Evolutionary conservation across 2,329 filamentous ascomycete species (phyloP).

Genomic region (Tolypocladium guangdongense): DNA sequence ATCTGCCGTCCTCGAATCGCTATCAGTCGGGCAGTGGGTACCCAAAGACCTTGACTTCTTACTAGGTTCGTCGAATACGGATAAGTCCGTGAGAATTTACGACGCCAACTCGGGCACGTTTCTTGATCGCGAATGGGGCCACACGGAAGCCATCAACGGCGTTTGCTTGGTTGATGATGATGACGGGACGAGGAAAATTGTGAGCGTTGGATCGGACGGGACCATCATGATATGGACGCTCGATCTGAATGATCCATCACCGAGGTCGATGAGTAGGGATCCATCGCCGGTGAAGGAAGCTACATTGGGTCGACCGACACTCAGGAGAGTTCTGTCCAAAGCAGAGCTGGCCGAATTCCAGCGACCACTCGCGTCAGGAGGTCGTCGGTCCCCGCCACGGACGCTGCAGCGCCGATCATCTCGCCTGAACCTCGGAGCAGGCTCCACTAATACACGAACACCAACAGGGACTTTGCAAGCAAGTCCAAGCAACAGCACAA

Average conservation of each 20-base stretch:
- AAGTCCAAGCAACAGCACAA: constrained; percentile 27
- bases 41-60: constrained; percentile 53
- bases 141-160: constrained; percentile 87
- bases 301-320: constrained; percentile 54
- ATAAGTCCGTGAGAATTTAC: constrained; percentile 91
- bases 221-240: constrained; percentile 72
- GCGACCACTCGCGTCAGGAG: constrained; percentile 33
- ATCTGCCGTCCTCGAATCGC: constrained; percentile 69
- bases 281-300: constrained; percentile 42
- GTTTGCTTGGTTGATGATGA: constrained; percentile 58
- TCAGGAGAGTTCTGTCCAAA: constrained; percentile 78
- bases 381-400: constrained; percentile 45
- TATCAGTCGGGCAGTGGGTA: constrained; percentile 51
- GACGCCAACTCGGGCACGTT: constrained; percentile 67
- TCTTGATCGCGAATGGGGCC: constrained; percentile 83
- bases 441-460: constrained; percentile 23
- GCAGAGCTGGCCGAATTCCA: constrained; percentile 77
- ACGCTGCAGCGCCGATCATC: constrained; percentile 44
- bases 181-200: constrained; percentile 44
- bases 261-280: constrained; percentile 34
- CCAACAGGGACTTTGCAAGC: constrained; percentile 27
- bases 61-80: constrained; percentile 82
- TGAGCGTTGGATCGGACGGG: constrained; percentile 70
- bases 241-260: constrained; percentile 35
- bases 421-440: constrained; percentile 30